A percentile compares a stretch with the other conserved stretches of the same genome.
Conservation (phyloP, 2,329 filamentous ascomycete genomes). For the Fusarium circinatum region DNA sequence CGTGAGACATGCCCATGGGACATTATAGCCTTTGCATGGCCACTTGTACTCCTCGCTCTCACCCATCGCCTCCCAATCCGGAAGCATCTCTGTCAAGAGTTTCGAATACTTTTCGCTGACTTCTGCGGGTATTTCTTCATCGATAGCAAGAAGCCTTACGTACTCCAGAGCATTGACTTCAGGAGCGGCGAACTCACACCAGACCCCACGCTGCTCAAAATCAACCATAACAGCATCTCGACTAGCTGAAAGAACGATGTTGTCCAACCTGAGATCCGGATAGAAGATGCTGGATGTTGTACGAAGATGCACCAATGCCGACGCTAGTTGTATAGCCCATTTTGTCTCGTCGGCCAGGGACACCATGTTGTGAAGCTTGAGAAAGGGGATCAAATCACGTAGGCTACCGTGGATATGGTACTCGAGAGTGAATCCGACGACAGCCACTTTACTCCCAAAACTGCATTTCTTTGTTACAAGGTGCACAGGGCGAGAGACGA, state of each 20-base stretch:
- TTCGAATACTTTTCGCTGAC: slow-evolving; percentile 54
- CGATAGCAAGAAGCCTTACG: slow-evolving; percentile 62
- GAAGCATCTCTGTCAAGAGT: slow-evolving; percentile 57
- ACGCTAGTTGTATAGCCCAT: slow-evolving; percentile 65
- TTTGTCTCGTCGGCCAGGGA: slow-evolving; percentile 57
- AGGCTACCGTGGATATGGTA: slow-evolving; percentile 65
- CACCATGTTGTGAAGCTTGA: slow-evolving; percentile 59
- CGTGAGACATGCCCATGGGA: slow-evolving; percentile 65
- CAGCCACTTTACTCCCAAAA: slow-evolving; percentile 65
- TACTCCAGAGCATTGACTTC: slow-evolving; percentile 70
- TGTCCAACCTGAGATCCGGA: slow-evolving; percentile 69
- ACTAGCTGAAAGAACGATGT: slow-evolving; percentile 62
- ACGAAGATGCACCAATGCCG: slow-evolving; percentile 62
- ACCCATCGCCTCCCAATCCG: slow-evolving; percentile 55
- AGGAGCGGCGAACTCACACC: slow-evolving; percentile 70
- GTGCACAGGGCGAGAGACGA: slow-evolving; percentile 63
- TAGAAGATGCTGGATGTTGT: slow-evolving; percentile 61
- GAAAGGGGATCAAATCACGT: slow-evolving; percentile 63
- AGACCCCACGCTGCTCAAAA: slow-evolving; percentile 71
- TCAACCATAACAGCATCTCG: slow-evolving; percentile 66
- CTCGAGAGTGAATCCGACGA: slow-evolving; percentile 67
- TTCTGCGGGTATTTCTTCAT: slow-evolving; percentile 56
- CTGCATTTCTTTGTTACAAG: slow-evolving; percentile 65
- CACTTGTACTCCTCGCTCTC: slow-evolving; percentile 59
- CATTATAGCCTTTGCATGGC: slow-evolving; percentile 62